These are phyloP conservation scores for Hortaea werneckii DNA, from an alignment of 2,329 filamentous ascomycete species.

Conservation along the genomic window DNA sequence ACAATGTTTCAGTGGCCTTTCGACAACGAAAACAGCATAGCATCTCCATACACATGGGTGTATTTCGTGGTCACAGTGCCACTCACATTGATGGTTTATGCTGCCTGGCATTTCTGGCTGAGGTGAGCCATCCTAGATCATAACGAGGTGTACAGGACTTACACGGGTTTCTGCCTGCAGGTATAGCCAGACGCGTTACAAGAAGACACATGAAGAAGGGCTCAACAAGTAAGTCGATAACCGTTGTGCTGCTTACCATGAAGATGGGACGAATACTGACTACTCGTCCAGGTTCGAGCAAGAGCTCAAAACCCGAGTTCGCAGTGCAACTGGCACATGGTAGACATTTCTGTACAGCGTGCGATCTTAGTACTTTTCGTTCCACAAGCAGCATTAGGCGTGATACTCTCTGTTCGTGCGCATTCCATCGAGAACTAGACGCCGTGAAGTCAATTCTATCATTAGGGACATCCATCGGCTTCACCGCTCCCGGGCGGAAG, in stretches of 20 bases:
- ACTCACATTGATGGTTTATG: slow-evolving; percentile 21
- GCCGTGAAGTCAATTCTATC: no score
- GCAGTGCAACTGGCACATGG: slow-evolving; percentile 20
- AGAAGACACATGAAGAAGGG: slow-evolving; percentile 18
- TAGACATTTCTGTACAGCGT: slow-evolving; percentile 2
- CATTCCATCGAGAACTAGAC: no score
- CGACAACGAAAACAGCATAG: slow-evolving; percentile 11
- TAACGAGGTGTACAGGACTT: neutral
- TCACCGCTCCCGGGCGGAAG: no score
- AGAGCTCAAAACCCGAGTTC: slow-evolving; percentile 20
- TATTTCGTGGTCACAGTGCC: slow-evolving; percentile 26
- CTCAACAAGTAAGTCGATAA: slow-evolving; percentile 8
- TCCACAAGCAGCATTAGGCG: no score
- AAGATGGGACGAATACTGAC: no score
- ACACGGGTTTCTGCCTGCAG: neutral
- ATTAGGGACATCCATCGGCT: no score
- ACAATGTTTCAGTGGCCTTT: slow-evolving; percentile 16
- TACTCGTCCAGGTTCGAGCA: slow-evolving; percentile 12
- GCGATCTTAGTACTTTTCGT: no score
- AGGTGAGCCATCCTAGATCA: neutral
- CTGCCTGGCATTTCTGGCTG: slow-evolving; percentile 23
- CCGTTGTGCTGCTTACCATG: no score
- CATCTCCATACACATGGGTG: slow-evolving; percentile 22
- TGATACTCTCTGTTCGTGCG: no score
- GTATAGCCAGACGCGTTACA: slow-evolving; percentile 16